Conservation (phyloP, 1,284 basidiomycete genomes). For the Xerocomus nothofagi region DNA sequence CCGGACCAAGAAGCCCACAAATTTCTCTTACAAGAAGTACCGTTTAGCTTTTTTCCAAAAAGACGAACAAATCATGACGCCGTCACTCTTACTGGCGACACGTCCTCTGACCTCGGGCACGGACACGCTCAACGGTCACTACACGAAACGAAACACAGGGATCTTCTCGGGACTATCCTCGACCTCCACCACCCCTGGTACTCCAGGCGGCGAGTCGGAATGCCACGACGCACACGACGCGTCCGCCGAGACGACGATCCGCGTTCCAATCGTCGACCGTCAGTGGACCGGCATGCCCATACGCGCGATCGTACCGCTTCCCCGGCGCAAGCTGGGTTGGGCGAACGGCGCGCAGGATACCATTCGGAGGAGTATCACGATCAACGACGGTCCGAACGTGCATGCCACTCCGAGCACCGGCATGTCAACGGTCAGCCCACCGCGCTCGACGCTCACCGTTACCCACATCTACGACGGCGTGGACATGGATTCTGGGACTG, state of each 20-base stretch:
- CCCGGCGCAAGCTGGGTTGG: slow-evolving; percentile 12
- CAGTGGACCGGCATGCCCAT: slow-evolving; percentile 28
- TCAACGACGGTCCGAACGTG: no score
- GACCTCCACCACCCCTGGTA: neutral
- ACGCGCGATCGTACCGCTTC: slow-evolving; percentile 25
- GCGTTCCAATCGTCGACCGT: neutral
- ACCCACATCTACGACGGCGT: neutral
- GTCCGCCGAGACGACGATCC: neutral
- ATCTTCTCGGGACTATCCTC: neutral
- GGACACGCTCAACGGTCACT: slow-evolving; percentile 1
- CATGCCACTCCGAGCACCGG: neutral
- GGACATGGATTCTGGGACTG: slow-evolving; percentile 1
- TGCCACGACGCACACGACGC: neutral
- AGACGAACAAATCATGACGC: slow-evolving; percentile 4
- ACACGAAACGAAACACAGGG: neutral
- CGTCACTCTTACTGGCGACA: slow-evolving; percentile 5
- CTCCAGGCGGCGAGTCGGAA: neutral
- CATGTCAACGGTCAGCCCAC: neutral
- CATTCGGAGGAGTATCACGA: no score
- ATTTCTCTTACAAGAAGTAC: neutral
- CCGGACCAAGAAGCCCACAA: neutral
- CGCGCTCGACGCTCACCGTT: neutral
- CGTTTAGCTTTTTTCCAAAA: neutral
- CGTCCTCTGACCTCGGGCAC: neutral
- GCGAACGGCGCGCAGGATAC: neutral